Evolutionary conservation across 176 grass and related monocot genomes (phyloP), one percentile per base, ranked within the genome.

Genomic region (Zea mays): DNA sequence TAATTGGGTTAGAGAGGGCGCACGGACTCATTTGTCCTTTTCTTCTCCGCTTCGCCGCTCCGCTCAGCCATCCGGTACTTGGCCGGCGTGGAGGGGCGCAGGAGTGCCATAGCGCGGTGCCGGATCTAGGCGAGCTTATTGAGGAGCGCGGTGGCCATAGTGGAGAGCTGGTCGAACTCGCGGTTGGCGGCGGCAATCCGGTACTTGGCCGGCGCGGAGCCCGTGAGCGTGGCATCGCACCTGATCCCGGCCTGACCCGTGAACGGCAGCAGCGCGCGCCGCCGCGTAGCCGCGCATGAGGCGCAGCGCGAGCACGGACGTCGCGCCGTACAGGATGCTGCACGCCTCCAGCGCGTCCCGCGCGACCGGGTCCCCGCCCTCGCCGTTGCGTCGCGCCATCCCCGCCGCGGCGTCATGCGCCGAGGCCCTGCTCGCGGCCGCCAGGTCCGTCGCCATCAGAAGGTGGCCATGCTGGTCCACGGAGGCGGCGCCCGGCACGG

Each of bases 311-410:
- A 67, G 75, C 13, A 78, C 83, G 27, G 75, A 90, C 8, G 38
- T 56, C 57, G 47, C 20, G 35, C 88, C 70, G 76, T 86, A 90
- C 37, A 85, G 80, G 64, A 79, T 62, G 12, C 56, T 80, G 88
- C 88, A 86, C 34, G 75, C 72, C 82, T 89, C 82, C 57, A 89
- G 4, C 12, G 52, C 82, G 82, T 84, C 73, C 5, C 73, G 55
- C 19, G 68, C 73, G 0, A 8, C 37, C 10, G 82, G n/a, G 50
- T 51, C 59, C 38, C 38, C 2, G 84, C 54, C n/a, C 15, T 7
- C 4, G 82, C 56, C 10, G 59, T 12, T 41, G 66, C 82, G 8
- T 38, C 54, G 43, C 2, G 38, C 38, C 38, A 39, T 39, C 27
- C 27, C 27, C 27, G 27, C 27, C 27, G 27, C 27, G 27, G 27